Percentiles rank a stretch among this genome's conserved stretches.
These are phyloP conservation scores for Candida pseudoglaebosa DNA, from an alignment of 805 yeast species.

Conservation along the genomic window DNA sequence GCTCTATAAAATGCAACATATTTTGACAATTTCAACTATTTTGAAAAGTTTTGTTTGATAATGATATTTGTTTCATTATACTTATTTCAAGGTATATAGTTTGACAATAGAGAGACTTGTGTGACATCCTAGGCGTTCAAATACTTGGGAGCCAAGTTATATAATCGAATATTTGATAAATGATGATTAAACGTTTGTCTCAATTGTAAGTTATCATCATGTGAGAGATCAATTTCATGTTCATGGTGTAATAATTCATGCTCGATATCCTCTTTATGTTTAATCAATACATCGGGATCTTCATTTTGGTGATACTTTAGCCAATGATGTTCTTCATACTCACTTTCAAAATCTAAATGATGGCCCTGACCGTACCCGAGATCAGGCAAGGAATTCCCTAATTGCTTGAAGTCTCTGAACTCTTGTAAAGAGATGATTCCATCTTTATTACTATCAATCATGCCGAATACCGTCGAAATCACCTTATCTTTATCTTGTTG, in stretches of 20 bases:
- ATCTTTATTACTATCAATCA: slow-evolving; percentile 66
- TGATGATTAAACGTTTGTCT: slow-evolving; percentile 26
- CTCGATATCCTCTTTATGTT: slow-evolving; percentile 86
- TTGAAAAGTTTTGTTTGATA: too few relatives aligned
- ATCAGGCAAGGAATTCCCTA: slow-evolving; percentile 80
- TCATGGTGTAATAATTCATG: slow-evolving; percentile 83
- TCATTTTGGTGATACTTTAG: slow-evolving; percentile 65
- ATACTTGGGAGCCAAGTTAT: slow-evolving; percentile 32
- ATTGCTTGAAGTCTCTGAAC: slow-evolving; percentile 56
- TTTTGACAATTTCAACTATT: too few relatives aligned
- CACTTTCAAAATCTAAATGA: slow-evolving; percentile 89
- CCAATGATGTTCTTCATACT: slow-evolving; percentile 96
- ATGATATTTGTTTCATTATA: too few relatives aligned
- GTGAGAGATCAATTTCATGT: slow-evolving; percentile 70
- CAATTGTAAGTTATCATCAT: slow-evolving; percentile 26
- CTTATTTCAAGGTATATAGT: too few relatives aligned
- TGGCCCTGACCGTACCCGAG: slow-evolving; percentile 93
- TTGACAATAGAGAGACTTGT: too few relatives aligned
- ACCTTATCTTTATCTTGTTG: slow-evolving; percentile 55
- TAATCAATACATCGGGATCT: slow-evolving; percentile 77
- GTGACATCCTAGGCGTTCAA: too few relatives aligned
- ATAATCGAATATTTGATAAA: slow-evolving; percentile 25
- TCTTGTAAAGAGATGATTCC: slow-evolving; percentile 67
- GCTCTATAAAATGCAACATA: too few relatives aligned
- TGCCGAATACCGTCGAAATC: slow-evolving; percentile 46